Evolutionary conservation across 805 yeast species (phyloP).

Genomic region (Candida taoyuanica): DNA sequence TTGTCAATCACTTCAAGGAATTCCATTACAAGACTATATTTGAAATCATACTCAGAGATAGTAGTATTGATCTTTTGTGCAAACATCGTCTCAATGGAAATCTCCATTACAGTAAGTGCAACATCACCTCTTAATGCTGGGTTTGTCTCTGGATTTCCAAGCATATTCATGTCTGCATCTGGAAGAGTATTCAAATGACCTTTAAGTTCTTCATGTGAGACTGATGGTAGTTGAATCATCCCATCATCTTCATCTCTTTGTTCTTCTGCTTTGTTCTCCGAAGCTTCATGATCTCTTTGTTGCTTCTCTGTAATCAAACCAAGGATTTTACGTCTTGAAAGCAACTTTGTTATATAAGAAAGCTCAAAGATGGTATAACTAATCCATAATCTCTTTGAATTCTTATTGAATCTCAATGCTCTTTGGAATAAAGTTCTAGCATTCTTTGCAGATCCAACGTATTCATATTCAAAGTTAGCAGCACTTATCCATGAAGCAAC

Average conservation of each 20-base stretch:
- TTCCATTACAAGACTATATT: conserved; percentile 39
- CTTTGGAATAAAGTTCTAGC: conserved; percentile 84
- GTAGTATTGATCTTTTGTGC: conserved; percentile 17
- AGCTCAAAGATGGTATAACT: conserved; percentile 87
- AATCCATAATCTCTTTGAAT: conserved; percentile 68
- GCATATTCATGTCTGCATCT: conserved; percentile 78
- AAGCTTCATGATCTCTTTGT: conserved; percentile 45
- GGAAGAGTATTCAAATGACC: conserved; percentile 70
- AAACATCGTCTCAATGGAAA: conserved; percentile 47
- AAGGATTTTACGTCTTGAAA: conserved; percentile 77
- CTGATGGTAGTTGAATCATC: conserved; percentile 41
- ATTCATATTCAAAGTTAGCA: conserved; percentile 89
- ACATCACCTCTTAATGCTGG: conserved; percentile 76
- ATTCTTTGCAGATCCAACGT: conserved; percentile 81
- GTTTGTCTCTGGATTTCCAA: conserved; percentile 81
- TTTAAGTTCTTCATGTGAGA: conserved; percentile 50
- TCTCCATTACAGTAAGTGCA: conserved; percentile 65
- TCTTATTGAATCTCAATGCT: conserved; percentile 79
- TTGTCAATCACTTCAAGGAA: conserved; percentile 60
- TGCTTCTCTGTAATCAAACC: conserved; percentile 73
- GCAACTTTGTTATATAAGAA: conserved; percentile 74
- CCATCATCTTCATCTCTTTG: conserved; percentile 25
- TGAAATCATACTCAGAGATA: conserved; percentile 24
- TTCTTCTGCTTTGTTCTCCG: conserved; percentile 28
- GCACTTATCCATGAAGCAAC: conserved; percentile 91